Percentiles rank a stretch among this genome's conserved stretches.
These are phyloP conservation scores for Xanthoceras sorbifolium DNA, from an alignment of 345 rosid species.

Conservation along the genomic window DNA sequence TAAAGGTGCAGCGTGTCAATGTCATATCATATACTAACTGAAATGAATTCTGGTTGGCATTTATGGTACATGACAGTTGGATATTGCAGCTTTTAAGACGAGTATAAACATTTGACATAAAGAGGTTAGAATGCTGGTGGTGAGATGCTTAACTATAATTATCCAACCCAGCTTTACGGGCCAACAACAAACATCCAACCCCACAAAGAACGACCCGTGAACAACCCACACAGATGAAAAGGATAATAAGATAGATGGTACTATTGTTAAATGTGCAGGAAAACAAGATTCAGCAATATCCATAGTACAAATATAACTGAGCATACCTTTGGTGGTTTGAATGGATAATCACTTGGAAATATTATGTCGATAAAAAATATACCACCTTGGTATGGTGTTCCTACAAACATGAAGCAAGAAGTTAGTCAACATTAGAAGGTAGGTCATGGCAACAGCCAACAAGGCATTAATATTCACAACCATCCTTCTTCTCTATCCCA, in stretches of 20 bases:
- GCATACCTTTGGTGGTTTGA: slow-evolving; percentile 86
- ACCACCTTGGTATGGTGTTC: slow-evolving; percentile 89
- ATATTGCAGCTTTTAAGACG: background rate
- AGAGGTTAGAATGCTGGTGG: background rate
- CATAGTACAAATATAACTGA: background rate
- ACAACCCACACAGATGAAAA: background rate
- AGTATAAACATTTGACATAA: background rate
- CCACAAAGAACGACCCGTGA: background rate
- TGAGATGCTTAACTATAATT: background rate
- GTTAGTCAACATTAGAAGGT: slow-evolving; percentile 3
- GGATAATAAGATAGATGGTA: too few species aligned
- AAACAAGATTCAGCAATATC: background rate
- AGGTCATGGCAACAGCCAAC: background rate
- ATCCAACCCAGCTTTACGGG: background rate
- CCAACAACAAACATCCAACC: background rate
- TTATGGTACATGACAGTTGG: background rate
- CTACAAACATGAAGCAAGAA: slow-evolving; percentile 37
- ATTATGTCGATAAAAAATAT: slow-evolving; percentile 75
- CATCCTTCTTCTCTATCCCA: background rate
- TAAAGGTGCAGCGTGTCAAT: background rate
- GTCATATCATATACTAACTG: background rate
- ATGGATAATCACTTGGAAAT: slow-evolving; percentile 86
- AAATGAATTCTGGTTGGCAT: background rate
- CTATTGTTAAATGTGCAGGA: background rate
- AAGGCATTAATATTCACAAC: background rate